Base-by-base conservation (phyloP, 345 rosid species). In the Eucalyptus viminalis region DNA sequence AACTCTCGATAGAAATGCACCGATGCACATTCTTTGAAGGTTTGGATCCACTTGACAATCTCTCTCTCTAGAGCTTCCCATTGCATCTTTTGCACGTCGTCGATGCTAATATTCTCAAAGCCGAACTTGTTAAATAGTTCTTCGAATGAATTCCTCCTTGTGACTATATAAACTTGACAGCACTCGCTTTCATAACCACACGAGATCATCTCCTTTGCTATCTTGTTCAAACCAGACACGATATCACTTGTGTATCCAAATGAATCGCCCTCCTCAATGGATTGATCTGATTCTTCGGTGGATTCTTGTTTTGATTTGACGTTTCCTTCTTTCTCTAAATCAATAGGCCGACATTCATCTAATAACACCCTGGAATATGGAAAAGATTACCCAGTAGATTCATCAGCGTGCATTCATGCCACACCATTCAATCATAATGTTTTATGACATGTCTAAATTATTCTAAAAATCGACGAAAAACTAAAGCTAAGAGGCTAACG, bases 61-160 rank as follows among this genome's bases (percentile, higher is more conserved):
- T 95, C 98, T 81, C 95, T 91, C 89, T 97, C 98, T 49, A 97
- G 80, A 2, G 93, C 81, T 49, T 95, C 99, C 99, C 99, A 96
- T 9, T 86, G 92, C 99, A 94, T 94, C 89, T 92, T 97, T 50
- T 94, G 98, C 45, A 96, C 95, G 40, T 97, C 99, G 34, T 97
- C 99, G 14, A 96, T 93, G 91, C 98, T 95, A 50, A 94, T 89
- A 89, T 93, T 95, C 93, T 96, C 95, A 87, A 95, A 97, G 53
- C 98, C 99, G 5, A 92, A 89, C 29, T 90, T 91, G 90, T 86
- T 90, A 89, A 97, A 90, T 27, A 90, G 89, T 29, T 93, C 94
- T 76, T 95, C 96, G 86, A 97, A 92, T 7, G 93, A 93, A 80
- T 93, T 90, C 91, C 96, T 92, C 90, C 99, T 94, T 24, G 91